Base-by-base conservation (phyloP, 2,329 filamentous ascomycete genomes). In the Aphanoascus verrucosus region DNA sequence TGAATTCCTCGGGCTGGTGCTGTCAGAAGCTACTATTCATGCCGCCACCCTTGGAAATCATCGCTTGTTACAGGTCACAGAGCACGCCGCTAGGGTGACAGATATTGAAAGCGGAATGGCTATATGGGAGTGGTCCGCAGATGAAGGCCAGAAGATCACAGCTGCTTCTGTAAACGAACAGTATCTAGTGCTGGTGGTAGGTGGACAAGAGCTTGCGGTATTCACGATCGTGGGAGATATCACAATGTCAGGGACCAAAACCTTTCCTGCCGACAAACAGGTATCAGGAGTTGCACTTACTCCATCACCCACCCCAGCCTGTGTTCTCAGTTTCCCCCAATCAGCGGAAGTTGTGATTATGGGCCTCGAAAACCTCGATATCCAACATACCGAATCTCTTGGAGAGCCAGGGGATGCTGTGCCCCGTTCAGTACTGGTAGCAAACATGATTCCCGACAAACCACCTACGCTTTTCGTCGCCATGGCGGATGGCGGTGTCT, bases 401-500 rank as follows among this genome's bases (percentile, higher is more conserved):
- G 73, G 75, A 0, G 66, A 80, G 23, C 83, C 90, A 54, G 83
- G 81, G 42, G 79, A 85, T 6, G 88, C 88, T 0, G 83, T 96
- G 28, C 90, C 93, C 0, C 80, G 91, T 57, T 88, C 89, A 49
- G 77, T 97, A 28, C 80, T 84, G 0, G 77, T 97, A 6, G 84
- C 87, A 4, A 83, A 90, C 57, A 77, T 97, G 3, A 78, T 96
- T 32, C 65, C 69, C 11, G 68, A 76, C 43, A 83, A 84, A 12
- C 74, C 77, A 5, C 85, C 88, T 0, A 95, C 86, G 0, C 75
- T 98, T 0, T 86, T 98, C 57, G 79, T 95, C 32, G 86, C 91
- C 11, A 86, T 96, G 79, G 88, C 94, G 46, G 91, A 97, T 68
- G 93, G 93, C 3, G 88, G 86, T 57, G 86, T 98, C 0, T 78